Percentiles rank a stretch among this genome's conserved stretches.
Conservation (phyloP, 768 basidiomycete species). For the Stropharia rugosoannulata region DNA sequence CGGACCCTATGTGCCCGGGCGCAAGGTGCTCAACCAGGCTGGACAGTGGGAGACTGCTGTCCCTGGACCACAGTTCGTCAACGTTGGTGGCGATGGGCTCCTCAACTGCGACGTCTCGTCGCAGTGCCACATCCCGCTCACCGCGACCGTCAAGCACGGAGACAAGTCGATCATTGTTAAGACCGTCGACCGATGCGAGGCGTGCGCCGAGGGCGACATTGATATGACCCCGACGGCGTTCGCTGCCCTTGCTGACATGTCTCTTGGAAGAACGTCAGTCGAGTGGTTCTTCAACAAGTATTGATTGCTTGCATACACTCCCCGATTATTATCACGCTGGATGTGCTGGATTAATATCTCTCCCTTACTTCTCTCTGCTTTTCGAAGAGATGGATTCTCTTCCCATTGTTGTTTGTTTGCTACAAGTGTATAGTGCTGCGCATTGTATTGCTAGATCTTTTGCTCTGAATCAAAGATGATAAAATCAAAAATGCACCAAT, state of each 20-base stretch:
- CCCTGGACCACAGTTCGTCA: constrained; percentile 9
- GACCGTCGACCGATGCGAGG: constrained; percentile 16
- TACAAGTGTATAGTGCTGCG: neutral
- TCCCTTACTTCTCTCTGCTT: neutral
- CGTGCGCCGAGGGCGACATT: constrained; percentile 11
- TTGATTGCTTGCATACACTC: neutral
- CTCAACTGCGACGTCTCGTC: constrained; percentile 8
- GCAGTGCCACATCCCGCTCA: constrained; percentile 14
- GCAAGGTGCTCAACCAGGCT: constrained; percentile 7
- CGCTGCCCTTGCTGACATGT: constrained; percentile 11
- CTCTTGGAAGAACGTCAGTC: constrained; percentile 10
- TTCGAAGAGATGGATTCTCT: constrained; percentile 1
- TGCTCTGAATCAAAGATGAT: neutral
- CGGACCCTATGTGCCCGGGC: constrained; percentile 11
- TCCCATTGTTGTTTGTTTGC: neutral
- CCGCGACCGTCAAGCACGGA: constrained; percentile 14
- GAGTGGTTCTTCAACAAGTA: constrained; percentile 12
- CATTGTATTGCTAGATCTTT: constrained; percentile 1
- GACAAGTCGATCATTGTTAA: constrained; percentile 14
- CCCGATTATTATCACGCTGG: neutral
- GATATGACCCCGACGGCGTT: constrained; percentile 12
- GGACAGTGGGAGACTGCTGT: constrained; percentile 11
- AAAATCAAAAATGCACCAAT: no score
- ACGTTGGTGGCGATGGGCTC: constrained; percentile 13
- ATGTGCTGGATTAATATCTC: neutral